Conservation (phyloP, 805 yeast genomes). For the Priceomyces melissophilus region DNA sequence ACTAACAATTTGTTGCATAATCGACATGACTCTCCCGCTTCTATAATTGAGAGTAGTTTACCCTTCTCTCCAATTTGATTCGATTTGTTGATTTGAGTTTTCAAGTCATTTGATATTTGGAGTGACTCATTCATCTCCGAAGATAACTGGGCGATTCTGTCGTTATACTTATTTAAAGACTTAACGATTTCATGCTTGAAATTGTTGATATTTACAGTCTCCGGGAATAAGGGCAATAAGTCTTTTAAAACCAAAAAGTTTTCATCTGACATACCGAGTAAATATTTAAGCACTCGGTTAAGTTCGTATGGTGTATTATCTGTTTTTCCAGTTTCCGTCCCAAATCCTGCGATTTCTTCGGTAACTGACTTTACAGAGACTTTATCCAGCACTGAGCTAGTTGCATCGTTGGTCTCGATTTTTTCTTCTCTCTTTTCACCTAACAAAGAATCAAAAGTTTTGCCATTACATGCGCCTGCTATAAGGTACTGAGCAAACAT, state of each 20-base stretch:
- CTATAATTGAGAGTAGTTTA: slow-evolving; percentile 59
- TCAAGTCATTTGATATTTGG: slow-evolving; percentile 54
- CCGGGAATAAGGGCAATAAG: slow-evolving; percentile 79
- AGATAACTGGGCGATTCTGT: slow-evolving; percentile 60
- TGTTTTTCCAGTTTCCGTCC: neutral
- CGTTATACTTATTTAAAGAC: slow-evolving; percentile 72
- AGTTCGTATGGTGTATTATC: slow-evolving; percentile 11
- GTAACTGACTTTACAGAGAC: slow-evolving; percentile 2
- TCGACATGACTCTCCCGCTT: slow-evolving; percentile 81
- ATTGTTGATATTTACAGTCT: slow-evolving; percentile 74
- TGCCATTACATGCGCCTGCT: slow-evolving; percentile 24
- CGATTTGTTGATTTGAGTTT: slow-evolving; percentile 52
- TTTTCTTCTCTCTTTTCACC: slow-evolving; percentile 2
- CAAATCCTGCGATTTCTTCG: neutral
- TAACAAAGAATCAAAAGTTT: slow-evolving; percentile 12
- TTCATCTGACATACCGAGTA: slow-evolving; percentile 23
- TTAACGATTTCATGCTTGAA: slow-evolving; percentile 79
- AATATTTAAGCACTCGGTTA: slow-evolving; percentile 26
- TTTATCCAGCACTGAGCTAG: slow-evolving; percentile 3
- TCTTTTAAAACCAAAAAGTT: slow-evolving; percentile 64
- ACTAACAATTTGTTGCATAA: slow-evolving; percentile 68
- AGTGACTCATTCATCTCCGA: slow-evolving; percentile 75
- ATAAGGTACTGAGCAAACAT: slow-evolving; percentile 55
- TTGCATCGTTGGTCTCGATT: neutral
- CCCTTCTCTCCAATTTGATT: slow-evolving; percentile 24